phyloP scores from a whole-genome alignment of 1,139 yeast species.

The Kodamaea sp. region DNA sequence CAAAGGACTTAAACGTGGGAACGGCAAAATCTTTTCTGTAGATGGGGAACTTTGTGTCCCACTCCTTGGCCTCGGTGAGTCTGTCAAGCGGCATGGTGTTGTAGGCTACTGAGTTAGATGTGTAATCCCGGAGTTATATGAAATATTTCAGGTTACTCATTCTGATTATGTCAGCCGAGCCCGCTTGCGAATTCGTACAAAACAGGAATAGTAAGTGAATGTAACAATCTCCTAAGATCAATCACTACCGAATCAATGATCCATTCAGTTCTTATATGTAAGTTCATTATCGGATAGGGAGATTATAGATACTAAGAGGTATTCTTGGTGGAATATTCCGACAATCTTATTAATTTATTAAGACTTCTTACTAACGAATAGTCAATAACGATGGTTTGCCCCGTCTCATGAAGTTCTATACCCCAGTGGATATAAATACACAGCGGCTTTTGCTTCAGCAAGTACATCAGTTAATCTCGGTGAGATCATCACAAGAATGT shows the following conservation, averaged over 20 bases:
- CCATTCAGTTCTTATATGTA: slow-evolving; percentile 85
- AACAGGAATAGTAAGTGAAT: no score
- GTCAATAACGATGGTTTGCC: slow-evolving; percentile 95
- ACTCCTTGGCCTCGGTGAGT: slow-evolving; percentile 20
- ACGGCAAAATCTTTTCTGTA: slow-evolving; percentile 48
- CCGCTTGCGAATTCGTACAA: no score
- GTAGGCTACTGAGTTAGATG: no score
- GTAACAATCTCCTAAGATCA: no score
- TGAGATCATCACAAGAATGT: slow-evolving; percentile 71
- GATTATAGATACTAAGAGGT: no score
- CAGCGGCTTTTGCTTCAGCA: slow-evolving; percentile 75
- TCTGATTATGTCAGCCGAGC: no score
- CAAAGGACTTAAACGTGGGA: slow-evolving; percentile 62
- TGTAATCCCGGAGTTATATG: no score
- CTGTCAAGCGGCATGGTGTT: not conserved
- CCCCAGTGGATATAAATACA: slow-evolving; percentile 80
- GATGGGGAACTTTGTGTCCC: slow-evolving; percentile 41
- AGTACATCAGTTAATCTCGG: slow-evolving; percentile 68
- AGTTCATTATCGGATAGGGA: no score
- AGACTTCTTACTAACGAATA: slow-evolving; percentile 18
- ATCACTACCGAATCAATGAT: no score
- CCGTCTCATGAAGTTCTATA: slow-evolving; percentile 85
- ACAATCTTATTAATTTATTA: not conserved
- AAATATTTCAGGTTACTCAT: no score
- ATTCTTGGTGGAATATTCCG: no score